Evolutionary conservation across 768 basidiomycete genomes (phyloP).

Genomic region (Multifurca ochricompacta): DNA sequence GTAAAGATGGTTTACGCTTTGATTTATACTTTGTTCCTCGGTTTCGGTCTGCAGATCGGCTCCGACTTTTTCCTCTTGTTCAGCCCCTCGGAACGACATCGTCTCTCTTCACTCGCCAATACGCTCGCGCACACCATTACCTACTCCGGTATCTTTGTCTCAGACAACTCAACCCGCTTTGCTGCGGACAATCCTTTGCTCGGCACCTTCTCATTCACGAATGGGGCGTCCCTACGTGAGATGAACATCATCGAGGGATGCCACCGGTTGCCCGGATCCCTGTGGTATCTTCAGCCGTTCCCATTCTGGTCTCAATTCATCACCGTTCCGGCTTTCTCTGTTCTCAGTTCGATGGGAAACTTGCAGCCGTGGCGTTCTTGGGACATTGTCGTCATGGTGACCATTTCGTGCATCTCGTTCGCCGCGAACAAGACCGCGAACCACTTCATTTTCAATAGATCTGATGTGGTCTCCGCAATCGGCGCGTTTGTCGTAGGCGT

Average conservation of each 20-base stretch:
- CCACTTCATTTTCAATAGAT: conserved; percentile 73
- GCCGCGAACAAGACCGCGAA: conserved; percentile 73
- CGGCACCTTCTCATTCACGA: conserved; percentile 62
- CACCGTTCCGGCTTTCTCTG: conserved; percentile 66
- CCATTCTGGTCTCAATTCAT: conserved; percentile 66
- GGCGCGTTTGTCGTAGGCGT: conserved; percentile 74
- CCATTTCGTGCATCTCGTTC: conserved; percentile 73
- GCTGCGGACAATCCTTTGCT: conserved; percentile 34
- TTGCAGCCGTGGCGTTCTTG: conserved; percentile 63
- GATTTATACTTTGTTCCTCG: conserved; percentile 75
- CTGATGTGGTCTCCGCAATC: conserved; percentile 75
- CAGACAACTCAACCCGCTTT: conserved; percentile 43
- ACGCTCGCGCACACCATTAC: conserved; percentile 40
- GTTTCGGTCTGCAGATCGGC: conserved; percentile 77
- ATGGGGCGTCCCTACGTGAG: conserved; percentile 37
- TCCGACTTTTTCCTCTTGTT: conserved; percentile 70
- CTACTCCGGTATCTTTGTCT: conserved; percentile 55
- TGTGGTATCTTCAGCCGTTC: conserved; percentile 75
- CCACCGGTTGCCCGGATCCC: conserved; percentile 52
- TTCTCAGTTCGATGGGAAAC: conserved; percentile 63
- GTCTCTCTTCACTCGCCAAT: conserved; percentile 43
- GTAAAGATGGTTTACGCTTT: conserved; percentile 82
- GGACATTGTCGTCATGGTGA: conserved; percentile 72
- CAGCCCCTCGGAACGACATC: conserved; percentile 47
- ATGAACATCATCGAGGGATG: conserved; percentile 51